Evolutionary conservation across 2,329 filamentous ascomycete genomes (phyloP).

Genomic region (Fusarium sp.): DNA sequence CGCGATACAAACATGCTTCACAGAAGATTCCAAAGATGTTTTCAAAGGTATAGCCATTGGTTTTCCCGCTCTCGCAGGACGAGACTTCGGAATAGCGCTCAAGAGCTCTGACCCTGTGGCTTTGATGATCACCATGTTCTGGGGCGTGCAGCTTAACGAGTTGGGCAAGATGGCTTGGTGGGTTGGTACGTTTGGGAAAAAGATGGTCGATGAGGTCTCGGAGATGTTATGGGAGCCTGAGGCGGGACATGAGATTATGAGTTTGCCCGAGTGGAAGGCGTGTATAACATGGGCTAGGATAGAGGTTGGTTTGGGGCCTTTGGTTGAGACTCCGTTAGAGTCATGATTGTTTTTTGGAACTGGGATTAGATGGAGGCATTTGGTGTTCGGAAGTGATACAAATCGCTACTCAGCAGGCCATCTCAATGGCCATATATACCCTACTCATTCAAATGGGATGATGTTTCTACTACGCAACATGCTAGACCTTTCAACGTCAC

Average conservation of each 20-base stretch:
- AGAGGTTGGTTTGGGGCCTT: slow-evolving; percentile 25
- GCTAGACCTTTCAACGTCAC: not conserved
- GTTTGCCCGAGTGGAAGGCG: slow-evolving; percentile 30
- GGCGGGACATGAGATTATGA: not conserved
- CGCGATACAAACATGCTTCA: slow-evolving; percentile 50
- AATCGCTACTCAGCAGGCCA: not conserved
- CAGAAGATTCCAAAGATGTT: slow-evolving; percentile 49
- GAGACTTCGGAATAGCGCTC: slow-evolving; percentile 47
- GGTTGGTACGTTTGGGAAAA: slow-evolving; percentile 39
- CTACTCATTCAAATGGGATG: not conserved
- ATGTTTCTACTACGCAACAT: not conserved
- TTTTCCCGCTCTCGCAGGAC: slow-evolving; percentile 48
- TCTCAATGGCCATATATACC: not conserved
- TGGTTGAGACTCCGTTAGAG: not conserved
- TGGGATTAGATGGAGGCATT: not conserved
- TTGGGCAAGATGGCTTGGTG: slow-evolving; percentile 43
- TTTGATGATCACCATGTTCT: slow-evolving; percentile 53
- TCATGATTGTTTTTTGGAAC: not conserved
- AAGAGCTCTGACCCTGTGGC: slow-evolving; percentile 50
- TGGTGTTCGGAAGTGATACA: not conserved
- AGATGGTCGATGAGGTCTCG: slow-evolving; percentile 39
- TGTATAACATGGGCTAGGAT: slow-evolving; percentile 38
- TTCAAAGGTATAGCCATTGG: slow-evolving; percentile 48
- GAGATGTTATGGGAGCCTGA: slow-evolving; percentile 19
- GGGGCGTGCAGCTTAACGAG: slow-evolving; percentile 50